Evolutionary conservation across 345 rosid genomes (phyloP), one percentile per base, ranked within the genome.

Genomic region (Lumnitzera racemosa): DNA sequence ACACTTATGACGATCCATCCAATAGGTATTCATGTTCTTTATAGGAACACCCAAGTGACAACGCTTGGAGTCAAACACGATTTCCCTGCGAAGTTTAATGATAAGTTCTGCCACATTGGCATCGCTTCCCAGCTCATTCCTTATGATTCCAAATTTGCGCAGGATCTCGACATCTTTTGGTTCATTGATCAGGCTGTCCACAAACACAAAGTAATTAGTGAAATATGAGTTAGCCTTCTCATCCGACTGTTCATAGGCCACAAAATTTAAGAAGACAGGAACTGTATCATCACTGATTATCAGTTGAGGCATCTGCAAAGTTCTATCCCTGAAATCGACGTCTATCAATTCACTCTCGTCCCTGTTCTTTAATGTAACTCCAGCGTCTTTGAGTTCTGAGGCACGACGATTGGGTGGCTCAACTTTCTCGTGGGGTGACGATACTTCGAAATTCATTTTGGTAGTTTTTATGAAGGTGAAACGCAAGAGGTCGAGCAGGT

Each of bases 171-270:
- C 24, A 50, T 67, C 70, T 13, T 31, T 31, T 16, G 29, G 20
- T 20, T 20, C 20, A 20, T 61, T 46, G 15, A 61, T 60, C 48
- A 60, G 43, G 47, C 65, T 24, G 46, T 67, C 71, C 23, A 49
- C 48, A 60, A 67, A 55, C 20, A 61, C 56, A 24, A 67, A 60
- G 56, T 52, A 67, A 57, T 54, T 60, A 7, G 71, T 67, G 56
- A 67, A 60, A 65, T 47, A 54, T 43, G 60, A 50, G 16, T 36
- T 55, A 15, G n/a, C 54, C 5, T 15, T 48, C 12, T 60, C 43
- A 23, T 60, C 50, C 16, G 65, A 54, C 55, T 67, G 65, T 56
- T 67, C 71, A 9, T 24, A 61, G 16, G 65, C 71, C 15, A 67
- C 31, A 15, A 61, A 55, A 11, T 67, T 67, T 25, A 60, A 14